phyloP scores from a whole-genome alignment of 306 rosid genomes.

The Prunus armeniaca region DNA sequence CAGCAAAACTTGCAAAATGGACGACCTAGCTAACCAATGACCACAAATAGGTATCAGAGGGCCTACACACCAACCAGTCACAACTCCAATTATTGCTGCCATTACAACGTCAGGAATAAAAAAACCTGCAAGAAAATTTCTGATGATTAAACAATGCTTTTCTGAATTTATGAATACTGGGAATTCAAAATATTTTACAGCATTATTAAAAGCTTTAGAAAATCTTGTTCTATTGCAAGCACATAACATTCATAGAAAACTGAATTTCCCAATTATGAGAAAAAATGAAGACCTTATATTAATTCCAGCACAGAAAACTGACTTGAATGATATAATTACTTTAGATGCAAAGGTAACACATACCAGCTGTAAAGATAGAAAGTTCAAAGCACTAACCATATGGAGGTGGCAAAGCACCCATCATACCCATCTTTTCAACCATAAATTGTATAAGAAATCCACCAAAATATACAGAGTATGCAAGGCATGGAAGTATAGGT shows the following conservation, averaged over 20 bases:
- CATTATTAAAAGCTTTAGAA: neutral
- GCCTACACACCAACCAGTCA: slow-evolving; percentile 78
- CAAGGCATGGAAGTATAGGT: slow-evolving; percentile 78
- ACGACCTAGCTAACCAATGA: slow-evolving; percentile 76
- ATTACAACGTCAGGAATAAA: slow-evolving; percentile 72
- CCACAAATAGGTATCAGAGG: slow-evolving; percentile 84
- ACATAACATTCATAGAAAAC: neutral
- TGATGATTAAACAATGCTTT: slow-evolving; percentile 14
- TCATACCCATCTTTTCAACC: slow-evolving; percentile 97
- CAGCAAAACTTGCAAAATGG: slow-evolving; percentile 69
- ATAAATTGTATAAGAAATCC: slow-evolving; percentile 82
- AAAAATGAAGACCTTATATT: neutral
- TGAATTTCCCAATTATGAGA: neutral
- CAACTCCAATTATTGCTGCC: slow-evolving; percentile 70
- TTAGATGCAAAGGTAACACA: neutral
- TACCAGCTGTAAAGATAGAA: neutral
- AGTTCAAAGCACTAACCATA: slow-evolving; percentile 59
- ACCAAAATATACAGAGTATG: slow-evolving; percentile 82
- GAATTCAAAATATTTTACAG: neutral
- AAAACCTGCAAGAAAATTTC: slow-evolving; percentile 51
- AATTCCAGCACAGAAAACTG: neutral
- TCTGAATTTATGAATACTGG: neutral
- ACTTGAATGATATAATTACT: neutral
- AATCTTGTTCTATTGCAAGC: neutral
- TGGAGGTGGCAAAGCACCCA: slow-evolving; percentile 94